These are phyloP conservation scores for Pterulicium gracile DNA, from an alignment of 1,284 basidiomycete species.

Conservation along the genomic window DNA sequence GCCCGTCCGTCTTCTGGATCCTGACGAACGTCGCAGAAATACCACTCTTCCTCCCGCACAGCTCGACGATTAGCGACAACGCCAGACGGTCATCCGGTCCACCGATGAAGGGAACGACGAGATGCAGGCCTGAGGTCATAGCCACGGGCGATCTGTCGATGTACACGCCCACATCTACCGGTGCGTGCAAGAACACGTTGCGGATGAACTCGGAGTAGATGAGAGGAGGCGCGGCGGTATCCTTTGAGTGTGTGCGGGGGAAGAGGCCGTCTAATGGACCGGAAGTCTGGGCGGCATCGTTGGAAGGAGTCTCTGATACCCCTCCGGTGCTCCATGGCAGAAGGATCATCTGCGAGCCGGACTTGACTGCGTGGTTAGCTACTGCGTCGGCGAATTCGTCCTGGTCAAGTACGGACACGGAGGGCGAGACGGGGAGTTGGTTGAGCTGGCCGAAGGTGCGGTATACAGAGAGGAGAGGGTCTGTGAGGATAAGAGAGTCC, in stretches of 20 bases:
- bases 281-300: slow-evolving; percentile 14
- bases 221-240: slow-evolving; percentile 34
- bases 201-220: slow-evolving; percentile 76
- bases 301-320: slow-evolving; percentile 15
- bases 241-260: slow-evolving; percentile 28
- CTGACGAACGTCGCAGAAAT: slow-evolving; percentile 65
- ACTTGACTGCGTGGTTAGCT: slow-evolving; percentile 48
- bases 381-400: slow-evolving; percentile 67
- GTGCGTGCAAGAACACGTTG: slow-evolving; percentile 58
- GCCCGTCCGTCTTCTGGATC: slow-evolving; percentile 32
- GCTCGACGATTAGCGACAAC: slow-evolving; percentile 67
- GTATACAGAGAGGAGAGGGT: slow-evolving; percentile 76
- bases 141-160: slow-evolving; percentile 48
- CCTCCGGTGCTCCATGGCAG: slow-evolving; percentile 61
- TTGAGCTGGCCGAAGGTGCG: slow-evolving; percentile 74
- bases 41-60: slow-evolving; percentile 47
- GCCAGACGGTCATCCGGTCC: slow-evolving; percentile 88
- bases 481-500: slow-evolving; percentile 59
- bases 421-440: slow-evolving; percentile 53
- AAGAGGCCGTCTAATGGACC: slow-evolving; percentile 58
- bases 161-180: slow-evolving; percentile 70
- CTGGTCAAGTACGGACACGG: slow-evolving; percentile 54
- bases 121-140: slow-evolving; percentile 34
- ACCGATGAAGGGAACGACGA: slow-evolving; percentile 86
- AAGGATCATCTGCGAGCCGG: slow-evolving; percentile 64